These are phyloP conservation scores for Sparassis latifolia DNA, from an alignment of 1,284 basidiomycete species.

Conservation along the genomic window DNA sequence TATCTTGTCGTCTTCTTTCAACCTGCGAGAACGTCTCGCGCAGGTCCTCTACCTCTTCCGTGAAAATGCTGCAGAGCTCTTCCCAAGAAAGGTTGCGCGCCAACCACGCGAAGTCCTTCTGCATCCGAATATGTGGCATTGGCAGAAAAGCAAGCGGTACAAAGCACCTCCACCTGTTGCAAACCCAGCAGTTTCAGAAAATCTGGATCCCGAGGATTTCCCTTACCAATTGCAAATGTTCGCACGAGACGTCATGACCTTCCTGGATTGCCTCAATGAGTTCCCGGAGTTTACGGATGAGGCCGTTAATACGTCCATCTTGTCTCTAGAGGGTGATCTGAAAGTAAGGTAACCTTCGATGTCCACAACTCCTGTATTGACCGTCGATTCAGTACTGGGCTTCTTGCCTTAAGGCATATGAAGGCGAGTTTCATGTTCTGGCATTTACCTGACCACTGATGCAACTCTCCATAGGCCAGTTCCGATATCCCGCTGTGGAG, in stretches of 20 bases:
- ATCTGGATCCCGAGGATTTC: constrained; percentile 56
- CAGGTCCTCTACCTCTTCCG: constrained; percentile 61
- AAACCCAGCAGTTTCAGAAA: constrained; percentile 45
- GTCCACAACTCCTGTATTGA: not conserved
- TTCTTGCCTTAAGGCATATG: constrained; percentile 57
- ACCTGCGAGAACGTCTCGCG: constrained; percentile 59
- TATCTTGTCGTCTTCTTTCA: constrained; percentile 63
- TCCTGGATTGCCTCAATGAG: constrained; percentile 62
- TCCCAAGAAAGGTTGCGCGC: constrained; percentile 53
- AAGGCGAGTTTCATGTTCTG: constrained; percentile 30
- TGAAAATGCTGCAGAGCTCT: constrained; percentile 65
- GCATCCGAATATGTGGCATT: constrained; percentile 26
- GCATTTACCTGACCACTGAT: not conserved
- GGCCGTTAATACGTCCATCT: constrained; percentile 59
- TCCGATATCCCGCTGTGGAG: constrained; percentile 62
- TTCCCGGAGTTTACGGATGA: constrained; percentile 73
- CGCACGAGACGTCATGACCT: constrained; percentile 55
- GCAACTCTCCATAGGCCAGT: constrained; percentile 41
- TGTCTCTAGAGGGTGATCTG: constrained; percentile 60
- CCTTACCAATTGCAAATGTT: constrained; percentile 54
- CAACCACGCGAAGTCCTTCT: constrained; percentile 35
- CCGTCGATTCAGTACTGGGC: constrained; percentile 51
- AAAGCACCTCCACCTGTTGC: constrained; percentile 39
- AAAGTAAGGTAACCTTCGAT: constrained; percentile 33
- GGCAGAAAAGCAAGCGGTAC: constrained; percentile 21